phyloP scores from a whole-genome alignment of 1,139 yeast species.

The Yamadazyma blattariae region DNA sequence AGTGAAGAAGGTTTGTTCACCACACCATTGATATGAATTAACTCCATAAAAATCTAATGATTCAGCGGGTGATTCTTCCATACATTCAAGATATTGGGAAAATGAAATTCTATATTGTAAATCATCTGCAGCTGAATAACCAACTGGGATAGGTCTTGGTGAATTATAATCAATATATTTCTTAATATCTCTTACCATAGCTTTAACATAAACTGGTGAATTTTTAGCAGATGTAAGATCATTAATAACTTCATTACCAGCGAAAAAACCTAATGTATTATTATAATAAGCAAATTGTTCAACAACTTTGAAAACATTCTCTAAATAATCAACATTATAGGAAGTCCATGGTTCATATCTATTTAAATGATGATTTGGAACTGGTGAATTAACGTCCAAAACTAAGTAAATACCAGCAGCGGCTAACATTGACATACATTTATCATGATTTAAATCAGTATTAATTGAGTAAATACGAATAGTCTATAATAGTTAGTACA shows the following conservation, averaged over 20 bases:
- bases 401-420: constrained; percentile 89
- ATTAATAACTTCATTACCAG: constrained; percentile 90
- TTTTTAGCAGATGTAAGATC: constrained; percentile 69
- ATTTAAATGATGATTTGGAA: constrained; percentile 71
- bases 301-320: constrained; percentile 74
- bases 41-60: constrained; percentile 92
- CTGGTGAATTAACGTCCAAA: constrained; percentile 87
- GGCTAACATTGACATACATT: constrained; percentile 88
- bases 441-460: constrained; percentile 80
- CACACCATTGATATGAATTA: constrained; percentile 98
- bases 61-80: constrained; percentile 52
- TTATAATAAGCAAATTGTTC: constrained; percentile 83
- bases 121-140: constrained; percentile 95
- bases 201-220: constrained; percentile 73
- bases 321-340: constrained; percentile 65
- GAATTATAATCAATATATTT: constrained; percentile 57
- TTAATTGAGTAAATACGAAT: constrained; percentile 84
- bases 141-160: constrained; percentile 77
- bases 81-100: constrained; percentile 80
- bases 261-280: constrained; percentile 89
- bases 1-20: constrained; percentile 73
- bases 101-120: constrained; percentile 68
- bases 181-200: constrained; percentile 78
- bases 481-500: constrained; percentile 39
- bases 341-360: constrained; percentile 89